Percentiles rank a stretch among this genome's conserved stretches.
These are phyloP conservation scores for Paxillus rubicundulus DNA, from an alignment of 768 basidiomycete genomes.

Conservation along the genomic window DNA sequence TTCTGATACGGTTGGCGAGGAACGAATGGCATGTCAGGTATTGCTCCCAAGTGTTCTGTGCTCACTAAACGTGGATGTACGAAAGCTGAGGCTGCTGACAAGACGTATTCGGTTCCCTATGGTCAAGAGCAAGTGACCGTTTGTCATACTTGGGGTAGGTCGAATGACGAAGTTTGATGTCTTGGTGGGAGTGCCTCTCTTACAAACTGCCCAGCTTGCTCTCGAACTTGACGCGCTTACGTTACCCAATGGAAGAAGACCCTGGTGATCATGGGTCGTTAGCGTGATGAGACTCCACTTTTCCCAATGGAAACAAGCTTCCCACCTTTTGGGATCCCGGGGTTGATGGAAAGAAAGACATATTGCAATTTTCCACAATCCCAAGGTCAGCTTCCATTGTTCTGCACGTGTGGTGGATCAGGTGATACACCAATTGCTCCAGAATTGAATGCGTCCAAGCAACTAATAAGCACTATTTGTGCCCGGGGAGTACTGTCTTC, in stretches of 20 bases:
- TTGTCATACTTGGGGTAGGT: constrained; percentile 15
- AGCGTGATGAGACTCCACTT: constrained; percentile 18
- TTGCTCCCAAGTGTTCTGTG: not conserved
- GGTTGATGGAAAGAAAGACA: constrained; percentile 12
- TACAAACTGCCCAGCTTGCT: constrained; percentile 5
- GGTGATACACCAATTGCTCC: constrained; percentile 20
- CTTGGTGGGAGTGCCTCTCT: constrained; percentile 3
- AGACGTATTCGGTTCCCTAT: constrained; percentile 9
- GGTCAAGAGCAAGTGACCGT: constrained; percentile 18
- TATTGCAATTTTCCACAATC: constrained; percentile 25
- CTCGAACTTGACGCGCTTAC: constrained; percentile 19
- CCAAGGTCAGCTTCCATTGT: constrained; percentile 31
- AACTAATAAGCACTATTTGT: constrained; percentile 22
- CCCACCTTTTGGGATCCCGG: constrained; percentile 19
- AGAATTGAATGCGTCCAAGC: constrained; percentile 16
- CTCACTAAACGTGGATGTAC: not conserved
- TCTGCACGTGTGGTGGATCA: constrained; percentile 30
- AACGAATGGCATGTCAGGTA: not conserved
- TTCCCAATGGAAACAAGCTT: constrained; percentile 21
- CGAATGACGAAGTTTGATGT: constrained; percentile 11
- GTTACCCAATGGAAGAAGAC: constrained; percentile 32
- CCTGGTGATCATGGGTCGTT: constrained; percentile 26
- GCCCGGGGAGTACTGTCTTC: constrained; percentile 20
- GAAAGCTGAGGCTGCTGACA: not conserved
- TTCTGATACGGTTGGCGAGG: constrained; percentile 21